These are phyloP conservation scores for Cyclaneusma minus DNA, from an alignment of 2,329 filamentous ascomycete species.

Conservation along the genomic window DNA sequence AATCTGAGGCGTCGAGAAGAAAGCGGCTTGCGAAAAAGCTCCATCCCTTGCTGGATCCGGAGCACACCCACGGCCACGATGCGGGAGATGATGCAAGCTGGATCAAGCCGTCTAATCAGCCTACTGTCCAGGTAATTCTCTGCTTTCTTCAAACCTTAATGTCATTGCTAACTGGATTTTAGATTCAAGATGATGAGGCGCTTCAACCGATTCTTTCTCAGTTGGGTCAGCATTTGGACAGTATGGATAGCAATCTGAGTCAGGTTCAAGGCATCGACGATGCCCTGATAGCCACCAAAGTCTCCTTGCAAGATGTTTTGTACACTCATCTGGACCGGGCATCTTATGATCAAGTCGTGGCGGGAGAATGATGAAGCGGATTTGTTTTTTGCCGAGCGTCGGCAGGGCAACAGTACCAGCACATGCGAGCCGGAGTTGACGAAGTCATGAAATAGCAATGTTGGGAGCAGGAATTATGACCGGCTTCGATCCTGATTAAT, in stretches of 20 bases:
- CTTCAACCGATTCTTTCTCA: constrained; percentile 12
- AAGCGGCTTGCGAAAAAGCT: constrained; percentile 23
- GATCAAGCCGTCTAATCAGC: constrained; percentile 5
- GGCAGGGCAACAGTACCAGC: too few relatives aligned
- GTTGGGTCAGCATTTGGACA: constrained; percentile 17
- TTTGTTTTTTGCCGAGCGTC: too few relatives aligned
- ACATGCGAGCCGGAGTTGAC: too few relatives aligned
- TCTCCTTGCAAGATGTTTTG: constrained; percentile 16
- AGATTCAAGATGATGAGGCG: constrained; percentile 12
- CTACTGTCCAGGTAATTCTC: constrained; percentile 9
- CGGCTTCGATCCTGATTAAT: too few relatives aligned
- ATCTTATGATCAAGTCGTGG: constrained; percentile 16
- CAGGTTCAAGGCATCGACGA: constrained; percentile 16
- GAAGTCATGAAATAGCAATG: too few relatives aligned
- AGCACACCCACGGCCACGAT: constrained; percentile 4
- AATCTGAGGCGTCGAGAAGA: constrained; percentile 34
- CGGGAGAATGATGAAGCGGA: constrained; percentile 12
- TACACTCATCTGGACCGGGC: constrained; percentile 14
- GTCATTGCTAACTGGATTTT: constrained; percentile 6
- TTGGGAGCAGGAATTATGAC: too few relatives aligned
- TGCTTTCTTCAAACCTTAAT: background rate
- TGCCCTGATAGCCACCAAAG: constrained; percentile 15
- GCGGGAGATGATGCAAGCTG: constrained; percentile 7
- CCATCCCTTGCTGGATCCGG: constrained; percentile 15
- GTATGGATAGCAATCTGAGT: constrained; percentile 16